phyloP scores from a whole-genome alignment of 2,329 filamentous ascomycete genomes.

The Cordyceps cicadae region DNA sequence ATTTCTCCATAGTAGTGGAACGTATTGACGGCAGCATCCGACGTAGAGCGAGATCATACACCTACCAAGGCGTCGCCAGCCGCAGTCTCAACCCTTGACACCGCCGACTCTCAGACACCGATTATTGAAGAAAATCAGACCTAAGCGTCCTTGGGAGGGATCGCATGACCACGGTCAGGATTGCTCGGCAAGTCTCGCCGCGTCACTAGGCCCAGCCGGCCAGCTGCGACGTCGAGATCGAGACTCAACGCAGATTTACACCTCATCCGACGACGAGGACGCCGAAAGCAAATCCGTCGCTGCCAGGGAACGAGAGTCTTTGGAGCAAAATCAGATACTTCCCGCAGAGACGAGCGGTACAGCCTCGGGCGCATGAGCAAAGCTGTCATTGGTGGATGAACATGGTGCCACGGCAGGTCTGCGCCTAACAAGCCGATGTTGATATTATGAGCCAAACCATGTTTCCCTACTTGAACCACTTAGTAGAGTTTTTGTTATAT shows the following conservation, averaged over 20 bases:
- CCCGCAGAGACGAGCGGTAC: neutral
- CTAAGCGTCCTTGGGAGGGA: conserved; percentile 20
- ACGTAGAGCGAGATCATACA: conserved; percentile 6
- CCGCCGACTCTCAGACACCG: conserved; percentile 19
- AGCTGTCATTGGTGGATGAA: neutral
- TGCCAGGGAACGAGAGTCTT: conserved; percentile 18
- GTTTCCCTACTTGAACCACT: neutral
- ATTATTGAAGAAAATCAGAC: conserved; percentile 18
- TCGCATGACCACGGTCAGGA: conserved; percentile 13
- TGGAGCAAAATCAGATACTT: neutral
- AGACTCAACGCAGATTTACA: conserved; percentile 20
- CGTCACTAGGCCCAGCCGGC: neutral
- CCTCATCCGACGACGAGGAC: conserved; percentile 17
- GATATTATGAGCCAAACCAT: neutral
- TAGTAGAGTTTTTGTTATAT: neutral
- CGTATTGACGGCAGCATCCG: neutral
- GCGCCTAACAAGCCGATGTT: neutral
- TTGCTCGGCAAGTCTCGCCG: neutral
- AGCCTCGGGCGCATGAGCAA: neutral
- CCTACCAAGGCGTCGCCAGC: neutral
- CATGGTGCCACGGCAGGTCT: neutral
- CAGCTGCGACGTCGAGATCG: conserved; percentile 14
- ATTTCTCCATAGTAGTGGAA: neutral
- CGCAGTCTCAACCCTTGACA: conserved; percentile 19
- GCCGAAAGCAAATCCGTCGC: conserved; percentile 15